Percentiles rank a stretch among this genome's conserved stretches.
These are phyloP conservation scores for Annulohypoxylon truncatum DNA, from an alignment of 2,329 filamentous ascomycete genomes.

Conservation along the genomic window DNA sequence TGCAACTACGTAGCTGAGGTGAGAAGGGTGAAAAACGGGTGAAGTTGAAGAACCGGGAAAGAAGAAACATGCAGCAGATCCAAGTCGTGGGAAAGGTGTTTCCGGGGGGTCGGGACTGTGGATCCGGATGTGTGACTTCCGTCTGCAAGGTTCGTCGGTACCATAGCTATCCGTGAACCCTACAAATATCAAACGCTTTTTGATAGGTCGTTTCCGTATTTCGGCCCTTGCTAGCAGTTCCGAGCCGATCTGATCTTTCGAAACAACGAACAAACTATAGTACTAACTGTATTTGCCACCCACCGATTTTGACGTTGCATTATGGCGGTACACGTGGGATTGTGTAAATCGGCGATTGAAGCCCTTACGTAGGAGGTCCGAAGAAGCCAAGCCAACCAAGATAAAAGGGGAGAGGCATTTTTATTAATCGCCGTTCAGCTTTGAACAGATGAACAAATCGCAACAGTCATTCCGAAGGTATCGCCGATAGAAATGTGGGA, in stretches of 20 bases:
- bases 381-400: background rate
- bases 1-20: background rate
- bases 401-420: background rate
- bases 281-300: background rate
- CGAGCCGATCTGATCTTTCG: background rate
- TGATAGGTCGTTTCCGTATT: background rate
- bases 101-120: conserved; percentile 31
- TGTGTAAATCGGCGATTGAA: background rate
- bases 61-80: conserved; percentile 20
- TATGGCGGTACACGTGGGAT: background rate
- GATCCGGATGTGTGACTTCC: conserved; percentile 31
- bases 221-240: background rate
- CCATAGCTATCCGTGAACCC: conserved; percentile 10
- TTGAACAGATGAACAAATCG: background rate
- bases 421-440: background rate
- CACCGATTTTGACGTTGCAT: background rate
- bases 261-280: background rate
- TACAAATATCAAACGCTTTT: background rate
- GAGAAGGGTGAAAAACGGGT: background rate
- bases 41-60: background rate
- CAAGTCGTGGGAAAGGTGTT: background rate
- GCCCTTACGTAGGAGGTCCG: background rate
- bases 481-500: background rate
- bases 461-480: background rate
- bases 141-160: conserved; percentile 25